phyloP scores from a whole-genome alignment of 441 rosid species.

The Brassica balearica region DNA sequence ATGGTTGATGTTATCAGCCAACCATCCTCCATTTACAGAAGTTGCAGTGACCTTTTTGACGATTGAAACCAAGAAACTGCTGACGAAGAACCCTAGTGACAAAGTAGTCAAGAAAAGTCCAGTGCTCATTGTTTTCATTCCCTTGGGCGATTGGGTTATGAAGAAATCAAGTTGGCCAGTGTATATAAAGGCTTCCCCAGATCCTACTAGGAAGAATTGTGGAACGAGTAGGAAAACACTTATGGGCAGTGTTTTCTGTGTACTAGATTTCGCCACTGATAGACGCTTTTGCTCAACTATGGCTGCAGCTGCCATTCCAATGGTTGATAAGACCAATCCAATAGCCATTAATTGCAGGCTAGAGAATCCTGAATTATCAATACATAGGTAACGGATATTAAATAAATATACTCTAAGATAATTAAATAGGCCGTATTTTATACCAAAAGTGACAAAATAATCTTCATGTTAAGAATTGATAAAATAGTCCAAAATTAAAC shows the following conservation, averaged over 20 bases:
- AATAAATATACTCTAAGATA: neutral
- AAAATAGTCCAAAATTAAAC: neutral
- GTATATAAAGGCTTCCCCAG: constrained; percentile 93
- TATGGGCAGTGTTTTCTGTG: constrained; percentile 55
- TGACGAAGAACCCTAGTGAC: constrained; percentile 63
- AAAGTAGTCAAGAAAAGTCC: constrained; percentile 66
- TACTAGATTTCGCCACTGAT: constrained; percentile 55
- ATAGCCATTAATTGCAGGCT: constrained; percentile 72
- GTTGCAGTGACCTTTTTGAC: constrained; percentile 50
- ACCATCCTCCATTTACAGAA: constrained; percentile 48
- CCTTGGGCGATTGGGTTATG: constrained; percentile 87
- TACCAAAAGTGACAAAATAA: neutral
- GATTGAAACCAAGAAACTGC: constrained; percentile 58
- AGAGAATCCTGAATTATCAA: constrained; percentile 62
- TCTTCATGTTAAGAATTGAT: neutral
- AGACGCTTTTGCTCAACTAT: constrained; percentile 62
- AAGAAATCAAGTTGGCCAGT: constrained; percentile 96
- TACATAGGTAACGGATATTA: neutral
- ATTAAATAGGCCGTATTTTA: neutral
- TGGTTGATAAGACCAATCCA: constrained; percentile 67
- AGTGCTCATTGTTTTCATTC: constrained; percentile 82
- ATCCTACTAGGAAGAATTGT: constrained; percentile 78
- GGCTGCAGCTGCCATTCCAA: constrained; percentile 84
- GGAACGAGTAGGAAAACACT: constrained; percentile 81
- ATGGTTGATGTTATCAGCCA: constrained; percentile 59